Conservation (phyloP, 1,284 basidiomycete genomes). For the Irpex sp. region DNA sequence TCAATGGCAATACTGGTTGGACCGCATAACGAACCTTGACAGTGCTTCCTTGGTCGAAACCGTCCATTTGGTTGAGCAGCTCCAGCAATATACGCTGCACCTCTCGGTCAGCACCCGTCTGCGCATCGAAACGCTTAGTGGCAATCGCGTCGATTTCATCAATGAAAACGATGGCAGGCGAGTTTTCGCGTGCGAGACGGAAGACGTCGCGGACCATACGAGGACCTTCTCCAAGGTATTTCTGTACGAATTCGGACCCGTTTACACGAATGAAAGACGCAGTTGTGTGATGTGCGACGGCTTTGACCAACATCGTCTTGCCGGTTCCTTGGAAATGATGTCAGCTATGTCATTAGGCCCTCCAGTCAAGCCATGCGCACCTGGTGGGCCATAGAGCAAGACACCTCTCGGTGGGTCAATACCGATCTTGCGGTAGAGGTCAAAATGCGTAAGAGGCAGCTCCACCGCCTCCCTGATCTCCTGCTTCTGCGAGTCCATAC, state of each 20-base stretch:
- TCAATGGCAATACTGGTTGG: background rate
- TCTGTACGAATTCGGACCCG: conserved; percentile 98
- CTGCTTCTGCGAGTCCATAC: conserved; percentile 98
- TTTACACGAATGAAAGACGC: conserved; percentile 98
- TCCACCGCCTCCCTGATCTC: conserved; percentile 99
- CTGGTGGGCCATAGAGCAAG: conserved; percentile 89
- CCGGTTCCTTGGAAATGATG: conserved; percentile 76
- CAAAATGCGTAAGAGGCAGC: conserved; percentile 95
- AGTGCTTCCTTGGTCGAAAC: conserved; percentile 98
- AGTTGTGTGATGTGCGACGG: conserved; percentile 96
- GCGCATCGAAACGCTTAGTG: conserved; percentile 99
- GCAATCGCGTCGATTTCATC: conserved; percentile 99
- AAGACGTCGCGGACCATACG: conserved; percentile 99
- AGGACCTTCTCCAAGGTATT: conserved; percentile 98
- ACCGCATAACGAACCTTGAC: conserved; percentile 79
- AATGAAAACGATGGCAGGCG: conserved; percentile 99
- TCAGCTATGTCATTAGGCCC: no score
- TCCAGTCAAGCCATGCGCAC: no score
- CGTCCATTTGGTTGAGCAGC: conserved; percentile 99
- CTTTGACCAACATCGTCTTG: conserved; percentile 99
- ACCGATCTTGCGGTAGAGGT: conserved; percentile 98
- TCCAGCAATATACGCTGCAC: conserved; percentile 99
- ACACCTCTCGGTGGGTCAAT: conserved; percentile 98
- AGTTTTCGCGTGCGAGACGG: conserved; percentile 94
- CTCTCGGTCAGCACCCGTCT: conserved; percentile 98